These are phyloP conservation scores for Salix suchowensis DNA, from an alignment of 345 rosid genomes.

Conservation along the genomic window DNA sequence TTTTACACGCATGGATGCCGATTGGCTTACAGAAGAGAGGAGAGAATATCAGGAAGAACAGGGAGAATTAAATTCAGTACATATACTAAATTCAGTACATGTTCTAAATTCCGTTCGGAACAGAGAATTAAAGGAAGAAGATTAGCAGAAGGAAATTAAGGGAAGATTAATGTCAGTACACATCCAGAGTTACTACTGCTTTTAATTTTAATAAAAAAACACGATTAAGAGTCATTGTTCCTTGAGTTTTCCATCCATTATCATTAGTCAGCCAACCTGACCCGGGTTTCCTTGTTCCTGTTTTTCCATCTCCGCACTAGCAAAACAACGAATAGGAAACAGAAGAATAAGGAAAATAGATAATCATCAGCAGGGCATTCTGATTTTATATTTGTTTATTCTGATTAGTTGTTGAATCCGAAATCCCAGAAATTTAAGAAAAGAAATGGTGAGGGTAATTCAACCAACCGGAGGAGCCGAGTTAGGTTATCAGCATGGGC, in stretches of 20 bases:
- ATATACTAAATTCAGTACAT: too few relatives aligned
- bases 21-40: too few relatives aligned
- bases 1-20: too few relatives aligned
- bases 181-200: not conserved
- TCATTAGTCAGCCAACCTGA: not conserved
- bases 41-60: too few relatives aligned
- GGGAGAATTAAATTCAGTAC: too few relatives aligned
- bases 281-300: not conserved
- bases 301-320: not conserved
- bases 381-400: not conserved
- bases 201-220: too few relatives aligned
- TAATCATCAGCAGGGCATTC: not conserved
- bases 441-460: not conserved
- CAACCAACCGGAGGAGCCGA: not conserved
- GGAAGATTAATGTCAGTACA: not conserved
- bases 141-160: not conserved
- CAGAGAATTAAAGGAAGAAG: not conserved
- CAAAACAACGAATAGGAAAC: not conserved
- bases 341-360: too few relatives aligned
- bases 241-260: not conserved
- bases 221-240: not conserved
- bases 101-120: not conserved
- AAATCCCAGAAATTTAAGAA: not conserved
- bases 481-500: not conserved
- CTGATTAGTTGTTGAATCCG: not conserved